These are phyloP conservation scores for Agrocybe chaxingu DNA, from an alignment of 768 basidiomycete species.

Conservation along the genomic window DNA sequence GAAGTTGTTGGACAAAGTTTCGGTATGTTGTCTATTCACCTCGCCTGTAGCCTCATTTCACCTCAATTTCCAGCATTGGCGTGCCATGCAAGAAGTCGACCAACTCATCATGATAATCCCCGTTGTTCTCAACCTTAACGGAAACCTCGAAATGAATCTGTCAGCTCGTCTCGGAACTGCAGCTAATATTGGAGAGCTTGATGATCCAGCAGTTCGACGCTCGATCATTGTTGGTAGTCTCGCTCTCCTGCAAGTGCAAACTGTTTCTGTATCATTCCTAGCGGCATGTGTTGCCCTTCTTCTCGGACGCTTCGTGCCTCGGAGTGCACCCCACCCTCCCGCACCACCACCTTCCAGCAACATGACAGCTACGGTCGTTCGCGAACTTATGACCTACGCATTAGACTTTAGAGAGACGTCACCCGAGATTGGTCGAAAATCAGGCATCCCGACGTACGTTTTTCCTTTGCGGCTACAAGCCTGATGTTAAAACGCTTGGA, in stretches of 20 bases:
- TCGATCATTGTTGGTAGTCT: conserved; percentile 79
- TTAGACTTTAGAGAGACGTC: conserved; percentile 22
- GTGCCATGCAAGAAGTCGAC: conserved; percentile 84
- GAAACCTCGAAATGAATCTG: conserved; percentile 99
- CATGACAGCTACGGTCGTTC: conserved; percentile 12
- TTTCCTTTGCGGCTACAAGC: background rate
- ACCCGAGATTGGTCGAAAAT: conserved; percentile 22
- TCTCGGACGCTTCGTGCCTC: conserved; percentile 62
- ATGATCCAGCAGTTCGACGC: conserved; percentile 60
- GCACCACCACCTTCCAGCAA: conserved; percentile 13
- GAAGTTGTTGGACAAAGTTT: conserved; percentile 82
- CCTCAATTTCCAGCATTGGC: conserved; percentile 61
- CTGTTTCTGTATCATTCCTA: conserved; percentile 82
- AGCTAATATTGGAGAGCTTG: conserved; percentile 90
- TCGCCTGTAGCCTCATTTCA: background rate
- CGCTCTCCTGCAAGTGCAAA: conserved; percentile 88
- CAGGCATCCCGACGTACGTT: conserved; percentile 35
- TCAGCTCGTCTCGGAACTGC: conserved; percentile 94
- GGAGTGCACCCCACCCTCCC: conserved; percentile 19
- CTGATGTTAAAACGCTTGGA: conserved; percentile 1
- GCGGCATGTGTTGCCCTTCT: conserved; percentile 77
- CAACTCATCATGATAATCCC: conserved; percentile 97
- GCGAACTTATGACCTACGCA: conserved; percentile 16
- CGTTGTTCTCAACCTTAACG: conserved; percentile 91
- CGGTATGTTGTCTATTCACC: conserved; percentile 44